Percentiles rank a stretch among this genome's conserved stretches.
Evolutionary conservation across 306 rosid species (phyloP).

Genomic region (Clitoria ternatea): DNA sequence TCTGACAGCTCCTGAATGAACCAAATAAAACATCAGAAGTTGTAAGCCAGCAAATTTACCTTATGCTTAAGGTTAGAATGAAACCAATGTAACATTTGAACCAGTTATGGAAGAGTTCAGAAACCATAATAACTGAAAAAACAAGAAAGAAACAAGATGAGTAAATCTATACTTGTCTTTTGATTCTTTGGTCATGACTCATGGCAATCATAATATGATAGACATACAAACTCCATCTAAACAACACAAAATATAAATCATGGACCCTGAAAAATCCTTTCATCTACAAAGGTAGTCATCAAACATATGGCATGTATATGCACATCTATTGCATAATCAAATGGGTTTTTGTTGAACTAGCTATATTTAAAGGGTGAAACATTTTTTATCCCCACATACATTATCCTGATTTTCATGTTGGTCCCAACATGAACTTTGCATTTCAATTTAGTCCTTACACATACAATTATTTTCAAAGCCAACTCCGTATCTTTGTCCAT

Average conservation of each 20-base stretch:
- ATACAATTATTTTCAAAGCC: background rate
- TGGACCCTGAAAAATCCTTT: background rate
- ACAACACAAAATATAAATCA: background rate
- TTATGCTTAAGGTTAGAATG: background rate
- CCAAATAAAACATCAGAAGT: conserved; percentile 18
- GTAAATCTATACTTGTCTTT: background rate
- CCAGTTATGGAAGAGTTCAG: background rate
- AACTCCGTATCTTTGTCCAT: background rate
- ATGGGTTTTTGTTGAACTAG: background rate
- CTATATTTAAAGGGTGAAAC: background rate
- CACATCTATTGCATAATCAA: background rate
- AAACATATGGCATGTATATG: background rate
- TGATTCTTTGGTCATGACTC: background rate
- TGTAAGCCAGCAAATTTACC: conserved; percentile 17
- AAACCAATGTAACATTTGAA: background rate
- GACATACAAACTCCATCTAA: background rate
- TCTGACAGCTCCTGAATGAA: conserved; percentile 76
- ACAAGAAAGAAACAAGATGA: conserved; percentile 3
- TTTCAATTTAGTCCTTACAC: background rate
- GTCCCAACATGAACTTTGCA: background rate
- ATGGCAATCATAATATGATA: background rate
- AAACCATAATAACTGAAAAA: background rate
- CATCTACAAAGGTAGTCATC: background rate
- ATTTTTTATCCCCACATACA: background rate
- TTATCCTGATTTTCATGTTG: background rate